Evolutionary conservation across 2,329 filamentous ascomycete genomes (phyloP).

Genomic region (Aspergillus candidus): DNA sequence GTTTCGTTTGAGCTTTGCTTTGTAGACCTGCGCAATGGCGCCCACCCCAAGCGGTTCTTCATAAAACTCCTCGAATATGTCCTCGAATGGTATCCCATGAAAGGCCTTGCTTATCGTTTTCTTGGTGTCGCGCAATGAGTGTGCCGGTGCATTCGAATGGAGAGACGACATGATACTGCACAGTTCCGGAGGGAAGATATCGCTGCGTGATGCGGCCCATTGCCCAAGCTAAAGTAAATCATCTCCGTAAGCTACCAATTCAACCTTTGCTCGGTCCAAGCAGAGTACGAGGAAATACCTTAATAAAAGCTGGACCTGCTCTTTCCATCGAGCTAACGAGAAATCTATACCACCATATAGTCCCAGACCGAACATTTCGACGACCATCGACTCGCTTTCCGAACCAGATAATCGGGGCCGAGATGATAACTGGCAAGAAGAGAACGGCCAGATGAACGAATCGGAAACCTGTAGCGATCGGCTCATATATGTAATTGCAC

Average conservation of each 20-base stretch:
- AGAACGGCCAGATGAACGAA: constrained; percentile 82
- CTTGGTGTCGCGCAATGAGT: constrained; percentile 75
- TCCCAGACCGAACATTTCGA: constrained; percentile 72
- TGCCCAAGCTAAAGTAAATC: constrained; percentile 64
- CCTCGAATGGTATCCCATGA: constrained; percentile 68
- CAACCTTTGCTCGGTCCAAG: neutral
- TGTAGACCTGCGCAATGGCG: constrained; percentile 96
- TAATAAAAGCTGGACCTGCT: constrained; percentile 94
- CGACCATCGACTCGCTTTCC: constrained; percentile 58
- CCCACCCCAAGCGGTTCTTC: constrained; percentile 85
- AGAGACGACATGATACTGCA: constrained; percentile 90
- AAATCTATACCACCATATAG: constrained; percentile 91
- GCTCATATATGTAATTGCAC: constrained; percentile 60
- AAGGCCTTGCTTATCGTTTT: constrained; percentile 76
- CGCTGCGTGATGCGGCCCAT: constrained; percentile 93
- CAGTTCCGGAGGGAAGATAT: constrained; percentile 92
- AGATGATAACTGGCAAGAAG: constrained; percentile 81
- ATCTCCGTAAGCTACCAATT: neutral
- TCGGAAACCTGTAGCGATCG: constrained; percentile 76
- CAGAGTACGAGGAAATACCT: constrained; percentile 50
- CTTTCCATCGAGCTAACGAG: constrained; percentile 84
- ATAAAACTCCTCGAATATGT: constrained; percentile 95
- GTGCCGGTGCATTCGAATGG: constrained; percentile 89
- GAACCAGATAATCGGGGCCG: constrained; percentile 75
- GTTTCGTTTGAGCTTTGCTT: constrained; percentile 79